A percentile compares a stretch with the other conserved stretches of the same genome.
Conservation (phyloP, 805 yeast species). For the Cyberlindnera euphorbiae region DNA sequence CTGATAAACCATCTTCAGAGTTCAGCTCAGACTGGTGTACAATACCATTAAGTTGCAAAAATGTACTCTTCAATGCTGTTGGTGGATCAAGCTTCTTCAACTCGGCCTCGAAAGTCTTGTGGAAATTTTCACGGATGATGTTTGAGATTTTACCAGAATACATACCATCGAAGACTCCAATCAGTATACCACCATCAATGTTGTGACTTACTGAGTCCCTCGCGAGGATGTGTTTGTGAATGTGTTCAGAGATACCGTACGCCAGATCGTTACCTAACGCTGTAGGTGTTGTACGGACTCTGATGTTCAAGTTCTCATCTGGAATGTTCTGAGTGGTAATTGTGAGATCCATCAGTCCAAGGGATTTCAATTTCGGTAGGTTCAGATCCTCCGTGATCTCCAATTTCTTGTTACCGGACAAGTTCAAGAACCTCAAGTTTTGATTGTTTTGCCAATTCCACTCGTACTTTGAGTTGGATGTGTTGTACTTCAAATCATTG, state of each 20-base stretch:
- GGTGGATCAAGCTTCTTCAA: constrained; percentile 48
- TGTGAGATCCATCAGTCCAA: constrained; percentile 95
- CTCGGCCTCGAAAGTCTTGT: constrained; percentile 63
- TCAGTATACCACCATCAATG: constrained; percentile 74
- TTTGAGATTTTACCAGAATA: constrained; percentile 64
- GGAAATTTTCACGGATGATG: constrained; percentile 68
- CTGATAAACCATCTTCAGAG: constrained; percentile 71
- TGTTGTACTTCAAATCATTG: constrained; percentile 84
- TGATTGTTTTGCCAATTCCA: constrained; percentile 96
- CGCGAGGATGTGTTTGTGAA: constrained; percentile 68
- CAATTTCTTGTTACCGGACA: constrained; percentile 88
- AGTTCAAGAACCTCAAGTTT: constrained; percentile 71
- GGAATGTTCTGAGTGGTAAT: constrained; percentile 85
- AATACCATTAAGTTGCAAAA: constrained; percentile 74
- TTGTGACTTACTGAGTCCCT: constrained; percentile 85
- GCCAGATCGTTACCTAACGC: constrained; percentile 60
- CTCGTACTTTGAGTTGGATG: constrained; percentile 91
- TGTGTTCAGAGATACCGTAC: constrained; percentile 87
- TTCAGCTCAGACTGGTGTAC: constrained; percentile 47
- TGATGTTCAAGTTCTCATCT: constrained; percentile 74
- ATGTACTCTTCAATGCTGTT: constrained; percentile 79
- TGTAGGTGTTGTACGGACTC: constrained; percentile 89
- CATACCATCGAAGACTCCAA: constrained; percentile 82
- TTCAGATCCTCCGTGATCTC: constrained; percentile 84
- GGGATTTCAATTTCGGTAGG: constrained; percentile 60